Evolutionary conservation across 2,329 filamentous ascomycete species (phyloP).

Genomic region (Exophiala oligosperma): DNA sequence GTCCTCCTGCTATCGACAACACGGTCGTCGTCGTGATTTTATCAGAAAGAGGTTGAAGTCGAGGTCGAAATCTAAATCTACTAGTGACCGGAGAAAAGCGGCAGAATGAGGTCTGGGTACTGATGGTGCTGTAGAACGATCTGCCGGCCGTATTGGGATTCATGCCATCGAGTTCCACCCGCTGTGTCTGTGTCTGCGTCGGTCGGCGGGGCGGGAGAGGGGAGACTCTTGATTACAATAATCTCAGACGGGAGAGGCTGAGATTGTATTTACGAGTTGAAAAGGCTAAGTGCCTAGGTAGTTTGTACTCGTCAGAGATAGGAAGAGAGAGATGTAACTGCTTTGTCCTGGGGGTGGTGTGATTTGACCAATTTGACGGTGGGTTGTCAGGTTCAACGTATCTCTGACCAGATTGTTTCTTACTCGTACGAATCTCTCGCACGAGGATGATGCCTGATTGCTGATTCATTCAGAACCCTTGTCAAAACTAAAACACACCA

Average conservation of each 20-base stretch:
- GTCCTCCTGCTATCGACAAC: too few species aligned
- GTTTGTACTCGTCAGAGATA: too few species aligned
- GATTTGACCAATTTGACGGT: too few species aligned
- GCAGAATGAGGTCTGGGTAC: background rate
- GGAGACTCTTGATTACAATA: background rate
- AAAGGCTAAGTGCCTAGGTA: too few species aligned
- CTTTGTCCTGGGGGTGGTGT: too few species aligned
- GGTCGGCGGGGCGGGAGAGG: background rate
- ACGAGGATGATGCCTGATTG: background rate
- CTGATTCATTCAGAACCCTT: background rate
- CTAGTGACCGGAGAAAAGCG: background rate
- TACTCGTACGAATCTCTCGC: too few species aligned
- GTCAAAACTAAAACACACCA: background rate
- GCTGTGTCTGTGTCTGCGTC: background rate
- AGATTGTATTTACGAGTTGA: background rate
- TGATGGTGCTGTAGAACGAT: background rate
- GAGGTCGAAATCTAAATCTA: background rate
- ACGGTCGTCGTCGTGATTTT: background rate
- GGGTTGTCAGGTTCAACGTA: too few species aligned
- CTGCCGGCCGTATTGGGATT: background rate
- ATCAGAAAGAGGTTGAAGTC: background rate
- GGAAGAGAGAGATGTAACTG: too few species aligned
- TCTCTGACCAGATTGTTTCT: too few species aligned
- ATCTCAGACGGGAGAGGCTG: background rate
- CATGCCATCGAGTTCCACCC: background rate